Evolutionary conservation across 805 yeast genomes (phyloP), one percentile per base, ranked within the genome.

Genomic region (Ogataea pignaliae): DNA sequence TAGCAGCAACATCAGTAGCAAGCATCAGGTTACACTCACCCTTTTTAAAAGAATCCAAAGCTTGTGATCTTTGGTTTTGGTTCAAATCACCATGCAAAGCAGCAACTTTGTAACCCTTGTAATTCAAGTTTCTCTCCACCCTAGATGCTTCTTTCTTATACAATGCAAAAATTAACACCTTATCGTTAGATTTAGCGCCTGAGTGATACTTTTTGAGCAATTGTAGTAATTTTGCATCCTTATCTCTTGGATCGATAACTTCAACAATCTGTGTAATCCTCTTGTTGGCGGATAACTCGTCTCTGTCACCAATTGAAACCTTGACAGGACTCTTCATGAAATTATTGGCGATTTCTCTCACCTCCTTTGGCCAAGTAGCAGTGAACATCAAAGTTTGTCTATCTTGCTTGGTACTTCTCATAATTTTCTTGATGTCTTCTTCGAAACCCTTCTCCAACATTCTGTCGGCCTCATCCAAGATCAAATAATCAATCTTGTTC

Each of bases 361-460:
- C 98, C 69, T 91, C 96, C 57, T 86, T 87, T n/a, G 99, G 99
- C 99, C 99, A 93, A 1, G 99, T 93, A n/a, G 99, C 99, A 10
- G 99, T 91, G 69, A 93, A 93, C 98, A 93, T 93, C 51, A 93
- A 74, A 0, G 99, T 93, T 68, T 91, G 98, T 70, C 98, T 75
- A 28, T 74, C 57, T 21, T 65, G 29, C 67, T 59, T 49, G 29
- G 88, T 75, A 45, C 72, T 70, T 37, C 83, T 77, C 61, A 93
- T 80, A 52, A 93, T 88, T 51, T 76, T 73, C 63, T 86, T 88
- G 61, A 93, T 91, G 66, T 91, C 99, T 63, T 91, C 95, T 69
- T 95, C 98, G 59, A 93, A 93, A 32, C 99, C 99, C 67, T 87
- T 93, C 65, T 93, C 99, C 47, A 93, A 77, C 98, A 93, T 91